Evolutionary conservation across 2,329 filamentous ascomycete genomes (phyloP), one percentile per base, ranked within the genome.

Genomic region (Cucurbitaria berberidis): DNA sequence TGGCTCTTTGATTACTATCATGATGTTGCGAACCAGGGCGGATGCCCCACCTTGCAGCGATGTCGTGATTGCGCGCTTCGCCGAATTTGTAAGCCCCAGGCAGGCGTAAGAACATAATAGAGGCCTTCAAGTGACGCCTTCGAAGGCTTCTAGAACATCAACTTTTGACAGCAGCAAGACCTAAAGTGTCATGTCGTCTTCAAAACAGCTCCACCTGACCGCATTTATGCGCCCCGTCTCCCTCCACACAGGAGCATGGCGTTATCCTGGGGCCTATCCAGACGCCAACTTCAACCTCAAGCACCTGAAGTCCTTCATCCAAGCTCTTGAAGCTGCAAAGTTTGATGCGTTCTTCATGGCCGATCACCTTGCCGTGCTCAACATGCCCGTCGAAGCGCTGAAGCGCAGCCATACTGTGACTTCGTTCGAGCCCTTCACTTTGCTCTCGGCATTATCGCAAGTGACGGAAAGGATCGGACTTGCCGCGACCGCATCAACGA

Each of bases 401-500:
- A 75, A 29, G 81, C 82, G 0, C 76, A 82, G 1, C 77, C 82
- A 86, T 0, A 84, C 85, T 0, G 81, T 88, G 36, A 69, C 79
- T 0, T 83, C 84, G 0, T 86, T 84, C 1, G 84, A 86, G 0
- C 87, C 89, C 68, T 89, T 85, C 81, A 87, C 87, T 0, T 83
- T 88, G 9, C 88, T 87, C 54, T 86, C 89, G 62, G 86, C 86
- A 0, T 65, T 89, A 1, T 81, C 82, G 1, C 80, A 86, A 2
- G 78, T 89, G 0, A 79, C 86, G 1, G 85, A 86, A 3, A 87
- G 89, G 84, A 86, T 87, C 0, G 85, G 86, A 0, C 89, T 89
- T 54, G 86, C 86, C 0, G 84, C 89, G 0, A 89, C 87, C 0
- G 81, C 86, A 1, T 81, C 82, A 1, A 88, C 86, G 0, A 88